These are phyloP conservation scores for Solanum lignicaule DNA, from an alignment of 257 asterid genomes.

Conservation along the genomic window DNA sequence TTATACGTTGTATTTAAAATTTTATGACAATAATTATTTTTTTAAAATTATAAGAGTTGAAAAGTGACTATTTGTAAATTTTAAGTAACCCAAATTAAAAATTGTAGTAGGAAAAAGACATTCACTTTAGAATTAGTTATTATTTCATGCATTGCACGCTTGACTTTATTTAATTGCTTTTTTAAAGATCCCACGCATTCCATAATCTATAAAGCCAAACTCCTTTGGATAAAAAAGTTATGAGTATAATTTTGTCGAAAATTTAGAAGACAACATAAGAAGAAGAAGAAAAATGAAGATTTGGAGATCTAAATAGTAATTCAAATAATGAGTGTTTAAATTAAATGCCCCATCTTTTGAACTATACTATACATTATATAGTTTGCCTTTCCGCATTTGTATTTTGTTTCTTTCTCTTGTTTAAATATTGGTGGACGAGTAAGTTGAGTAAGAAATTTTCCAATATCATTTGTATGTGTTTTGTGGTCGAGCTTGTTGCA, in stretches of 20 bases:
- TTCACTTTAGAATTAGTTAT: not conserved
- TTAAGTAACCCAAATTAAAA: not conserved
- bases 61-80: not conserved
- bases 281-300: not conserved
- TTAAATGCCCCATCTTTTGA: not conserved
- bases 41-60: not conserved
- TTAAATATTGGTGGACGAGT: not conserved
- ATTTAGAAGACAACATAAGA: not conserved
- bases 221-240: not conserved
- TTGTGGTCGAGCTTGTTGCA: not conserved
- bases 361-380: not conserved
- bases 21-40: not conserved
- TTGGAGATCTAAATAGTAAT: not conserved
- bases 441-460: rapidly evolving
- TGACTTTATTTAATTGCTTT: not conserved
- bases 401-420: not conserved
- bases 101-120: not conserved
- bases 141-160: not conserved
- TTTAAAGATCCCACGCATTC: not conserved
- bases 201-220: not conserved
- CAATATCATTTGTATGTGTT: not conserved
- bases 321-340: not conserved
- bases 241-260: not conserved
- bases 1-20: too few species aligned
- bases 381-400: not conserved